Conservation (phyloP, 164 flowering plant species). For the Stephania japonica region DNA sequence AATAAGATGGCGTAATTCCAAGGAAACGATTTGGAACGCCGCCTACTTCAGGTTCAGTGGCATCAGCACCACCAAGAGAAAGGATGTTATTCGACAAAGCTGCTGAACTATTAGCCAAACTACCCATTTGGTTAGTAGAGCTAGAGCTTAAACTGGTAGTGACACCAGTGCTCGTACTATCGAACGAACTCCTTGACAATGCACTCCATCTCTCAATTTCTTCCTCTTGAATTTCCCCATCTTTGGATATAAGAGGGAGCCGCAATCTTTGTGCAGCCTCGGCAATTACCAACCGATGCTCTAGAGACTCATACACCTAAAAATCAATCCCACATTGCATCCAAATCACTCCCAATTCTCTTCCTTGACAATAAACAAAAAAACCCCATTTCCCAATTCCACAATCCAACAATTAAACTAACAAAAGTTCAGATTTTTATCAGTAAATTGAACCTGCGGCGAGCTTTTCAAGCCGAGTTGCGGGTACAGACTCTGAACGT, state of each 20-base stretch:
- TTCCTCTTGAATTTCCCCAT: conserved; percentile 90
- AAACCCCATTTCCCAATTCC: neutral
- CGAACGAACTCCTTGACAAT: conserved; percentile 80
- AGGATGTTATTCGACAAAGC: conserved; percentile 28
- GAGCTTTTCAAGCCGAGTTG: conserved; percentile 69
- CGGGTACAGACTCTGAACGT: conserved; percentile 48
- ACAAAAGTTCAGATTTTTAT: neutral
- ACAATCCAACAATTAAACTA: neutral
- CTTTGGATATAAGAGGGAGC: conserved; percentile 90
- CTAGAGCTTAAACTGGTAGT: conserved; percentile 63
- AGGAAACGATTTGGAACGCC: conserved; percentile 93
- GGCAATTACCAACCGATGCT: conserved; percentile 73
- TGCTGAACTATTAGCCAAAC: conserved; percentile 32
- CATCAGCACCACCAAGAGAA: conserved; percentile 29
- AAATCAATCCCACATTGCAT: neutral
- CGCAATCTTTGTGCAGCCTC: conserved; percentile 94
- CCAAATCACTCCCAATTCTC: neutral
- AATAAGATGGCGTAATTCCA: conserved; percentile 78
- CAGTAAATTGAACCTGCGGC: conserved; percentile 49
- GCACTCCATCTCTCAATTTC: conserved; percentile 88
- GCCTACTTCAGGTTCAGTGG: conserved; percentile 71
- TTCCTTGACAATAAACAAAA: neutral
- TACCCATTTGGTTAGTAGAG: conserved; percentile 52
- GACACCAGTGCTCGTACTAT: conserved; percentile 69
- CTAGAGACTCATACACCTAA: conserved; percentile 81